Percentiles rank a stretch among this genome's conserved stretches.
Evolutionary conservation across 345 rosid genomes (phyloP).

Genomic region (Aquilaria malaccensis): DNA sequence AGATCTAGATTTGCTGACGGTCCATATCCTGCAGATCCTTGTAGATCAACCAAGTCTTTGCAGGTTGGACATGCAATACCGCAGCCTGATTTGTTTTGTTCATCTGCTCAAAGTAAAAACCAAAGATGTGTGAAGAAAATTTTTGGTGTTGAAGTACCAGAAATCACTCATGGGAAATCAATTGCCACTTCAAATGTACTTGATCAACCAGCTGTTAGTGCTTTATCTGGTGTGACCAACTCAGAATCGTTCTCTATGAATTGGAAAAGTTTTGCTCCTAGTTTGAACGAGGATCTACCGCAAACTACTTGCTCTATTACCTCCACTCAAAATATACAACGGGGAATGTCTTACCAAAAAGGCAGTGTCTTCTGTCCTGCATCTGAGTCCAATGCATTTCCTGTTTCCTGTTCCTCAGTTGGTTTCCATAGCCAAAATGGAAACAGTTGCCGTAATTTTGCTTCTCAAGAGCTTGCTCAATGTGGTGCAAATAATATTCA

Average conservation of each 20-base stretch:
- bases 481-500: constrained; percentile 7
- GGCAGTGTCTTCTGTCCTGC: constrained; percentile 23
- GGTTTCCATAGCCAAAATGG: constrained; percentile 17
- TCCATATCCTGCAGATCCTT: constrained; percentile 16
- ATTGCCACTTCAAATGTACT: constrained; percentile 9
- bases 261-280: constrained; percentile 14
- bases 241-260: constrained; percentile 22
- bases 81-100: background rate
- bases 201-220: constrained; percentile 11
- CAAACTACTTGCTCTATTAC: constrained; percentile 19
- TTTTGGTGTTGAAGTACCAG: constrained; percentile 34
- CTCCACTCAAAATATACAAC: constrained; percentile 13
- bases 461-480: constrained; percentile 16
- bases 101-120: constrained; percentile 10
- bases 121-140: constrained; percentile 15
- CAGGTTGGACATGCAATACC: constrained; percentile 17
- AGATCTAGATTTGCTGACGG: constrained; percentile 13
- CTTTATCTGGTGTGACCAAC: constrained; percentile 12
- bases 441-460: constrained; percentile 14
- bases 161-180: constrained; percentile 14
- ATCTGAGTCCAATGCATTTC: constrained; percentile 34
- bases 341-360: constrained; percentile 24
- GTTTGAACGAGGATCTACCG: constrained; percentile 16
- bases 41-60: constrained; percentile 7
- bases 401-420: constrained; percentile 9